Conservation (phyloP, 768 basidiomycete species). For the Cubamyces sp. region DNA sequence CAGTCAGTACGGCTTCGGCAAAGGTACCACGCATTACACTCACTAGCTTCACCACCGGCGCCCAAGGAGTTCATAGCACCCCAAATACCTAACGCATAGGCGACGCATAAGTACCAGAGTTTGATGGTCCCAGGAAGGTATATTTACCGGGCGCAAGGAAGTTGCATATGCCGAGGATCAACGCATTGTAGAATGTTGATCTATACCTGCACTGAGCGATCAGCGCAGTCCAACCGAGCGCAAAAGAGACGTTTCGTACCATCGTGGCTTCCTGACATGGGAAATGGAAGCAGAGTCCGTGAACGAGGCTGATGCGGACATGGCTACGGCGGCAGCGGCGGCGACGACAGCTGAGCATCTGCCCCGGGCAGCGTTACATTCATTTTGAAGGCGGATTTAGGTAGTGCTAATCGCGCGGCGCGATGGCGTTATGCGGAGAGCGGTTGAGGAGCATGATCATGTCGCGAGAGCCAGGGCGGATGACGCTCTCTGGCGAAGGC, state of each 20-base stretch:
- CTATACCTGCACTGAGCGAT: constrained; percentile 1
- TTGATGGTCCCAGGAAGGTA: background rate
- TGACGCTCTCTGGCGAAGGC: background rate
- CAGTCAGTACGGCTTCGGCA: background rate
- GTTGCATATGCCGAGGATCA: constrained; percentile 15
- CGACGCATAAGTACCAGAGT: background rate
- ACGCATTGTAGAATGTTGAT: constrained; percentile 18
- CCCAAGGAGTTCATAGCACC: constrained; percentile 18
- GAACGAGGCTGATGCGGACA: constrained; percentile 11
- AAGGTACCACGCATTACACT: background rate
- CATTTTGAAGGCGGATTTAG: constrained; percentile 6
- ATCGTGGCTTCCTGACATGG: constrained; percentile 14
- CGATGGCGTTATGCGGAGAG: constrained; percentile 16
- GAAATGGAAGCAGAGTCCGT: constrained; percentile 11
- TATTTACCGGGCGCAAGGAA: constrained; percentile 17
- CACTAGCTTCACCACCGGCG: constrained; percentile 13
- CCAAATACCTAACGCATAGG: constrained; percentile 8
- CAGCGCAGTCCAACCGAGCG: background rate
- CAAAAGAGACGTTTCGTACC: background rate
- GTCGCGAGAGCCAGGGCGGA: constrained; percentile 3
- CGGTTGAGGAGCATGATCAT: background rate
- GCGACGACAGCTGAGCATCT: background rate
- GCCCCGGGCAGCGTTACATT: background rate
- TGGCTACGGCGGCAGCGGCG: constrained; percentile 6
- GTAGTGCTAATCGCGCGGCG: constrained; percentile 9